A percentile compares a stretch with the other conserved stretches of the same genome.
Evolutionary conservation across 139 green algal species (phyloP).

Genomic region (Coelastrella sp.): DNA sequence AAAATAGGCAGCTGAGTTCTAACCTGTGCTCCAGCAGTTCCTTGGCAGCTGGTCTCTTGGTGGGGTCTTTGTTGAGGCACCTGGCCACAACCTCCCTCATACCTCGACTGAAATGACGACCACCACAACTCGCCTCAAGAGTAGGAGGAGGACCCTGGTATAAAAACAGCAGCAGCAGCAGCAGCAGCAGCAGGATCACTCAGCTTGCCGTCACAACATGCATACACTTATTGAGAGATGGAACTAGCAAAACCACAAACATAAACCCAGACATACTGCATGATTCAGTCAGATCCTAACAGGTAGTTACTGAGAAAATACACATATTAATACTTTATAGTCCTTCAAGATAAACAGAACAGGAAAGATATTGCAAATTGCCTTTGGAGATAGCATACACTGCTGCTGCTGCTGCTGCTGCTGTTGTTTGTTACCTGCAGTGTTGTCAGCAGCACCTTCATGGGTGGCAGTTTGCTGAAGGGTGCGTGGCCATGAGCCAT

Average conservation of each 20-base stretch:
- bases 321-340: too few species aligned
- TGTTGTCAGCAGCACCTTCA: constrained; percentile 90
- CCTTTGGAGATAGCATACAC: not conserved
- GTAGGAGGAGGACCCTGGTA: constrained; percentile 91
- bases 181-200: not conserved
- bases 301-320: too few species aligned
- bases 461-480: constrained; percentile 94
- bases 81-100: constrained; percentile 84
- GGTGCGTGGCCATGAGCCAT: constrained; percentile 97
- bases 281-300: too few species aligned
- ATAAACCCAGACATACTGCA: not conserved
- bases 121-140: constrained; percentile 66
- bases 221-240: not conserved
- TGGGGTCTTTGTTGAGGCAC: constrained; percentile 96
- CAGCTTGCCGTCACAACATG: too few species aligned
- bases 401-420: too few species aligned
- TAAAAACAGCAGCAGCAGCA: not conserved
- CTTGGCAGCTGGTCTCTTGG: constrained; percentile 85
- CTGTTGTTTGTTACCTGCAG: constrained; percentile 12
- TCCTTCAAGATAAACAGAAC: too few species aligned
- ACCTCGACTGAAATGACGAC: constrained; percentile 71
- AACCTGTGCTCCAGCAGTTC: constrained; percentile 92
- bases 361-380: not conserved
- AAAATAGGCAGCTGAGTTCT: constrained; percentile 56
- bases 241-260: not conserved